Base-by-base conservation (phyloP, 2,329 filamentous ascomycete genomes). In the Aspergillus novoparasiticus region DNA sequence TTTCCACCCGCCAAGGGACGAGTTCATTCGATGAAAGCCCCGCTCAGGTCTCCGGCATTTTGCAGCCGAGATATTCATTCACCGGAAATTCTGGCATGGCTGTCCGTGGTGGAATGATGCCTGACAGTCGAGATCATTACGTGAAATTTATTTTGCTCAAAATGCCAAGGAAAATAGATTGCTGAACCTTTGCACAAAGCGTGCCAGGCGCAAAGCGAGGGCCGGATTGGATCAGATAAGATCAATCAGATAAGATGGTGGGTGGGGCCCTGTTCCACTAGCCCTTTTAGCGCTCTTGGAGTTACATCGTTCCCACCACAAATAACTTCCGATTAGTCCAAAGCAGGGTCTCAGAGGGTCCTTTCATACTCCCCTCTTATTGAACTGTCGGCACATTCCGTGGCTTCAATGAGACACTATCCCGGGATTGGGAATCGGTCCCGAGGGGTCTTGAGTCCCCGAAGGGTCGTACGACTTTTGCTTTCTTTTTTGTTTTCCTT, bases 191-290 rank as follows among this genome's bases (percentile, higher is more conserved):
- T 61, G 39, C 23, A 30, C 41, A 50, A 57, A 57, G 30, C 43
- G 45, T 32, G n/a, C 19, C 26, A 26, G 16, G 32, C 19, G 11
- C 23, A 34, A 32, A 34, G 41, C n/a, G 8, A 56, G 34, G 23
- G 14, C 11, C 12, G 21, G 23, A 23, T 48, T 39, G 59, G 54
- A 61, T 61, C 59, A 58, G 59, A 61, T 61, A 57, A 61, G 59
- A 61, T 61, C 26, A 53, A 61, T 58, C 53, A 58, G 59, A 58
- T 61, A 61, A 58, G 59, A 61, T 45, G 57, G 11, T 41, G 28
- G 32, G 50, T 60, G 59, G 43, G 14, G 30, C 21, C 21, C 11
- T 34, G 19, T 19, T n/a, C 28, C 48, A 21, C 23, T 30, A 28
- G 8, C 11, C 12, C n/a, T 10, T 28, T 19, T 36, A 30, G 28